Percentiles rank a stretch among this genome's conserved stretches.
These are phyloP conservation scores for Trametes coccinea DNA, from an alignment of 768 basidiomycete genomes.

Conservation along the genomic window DNA sequence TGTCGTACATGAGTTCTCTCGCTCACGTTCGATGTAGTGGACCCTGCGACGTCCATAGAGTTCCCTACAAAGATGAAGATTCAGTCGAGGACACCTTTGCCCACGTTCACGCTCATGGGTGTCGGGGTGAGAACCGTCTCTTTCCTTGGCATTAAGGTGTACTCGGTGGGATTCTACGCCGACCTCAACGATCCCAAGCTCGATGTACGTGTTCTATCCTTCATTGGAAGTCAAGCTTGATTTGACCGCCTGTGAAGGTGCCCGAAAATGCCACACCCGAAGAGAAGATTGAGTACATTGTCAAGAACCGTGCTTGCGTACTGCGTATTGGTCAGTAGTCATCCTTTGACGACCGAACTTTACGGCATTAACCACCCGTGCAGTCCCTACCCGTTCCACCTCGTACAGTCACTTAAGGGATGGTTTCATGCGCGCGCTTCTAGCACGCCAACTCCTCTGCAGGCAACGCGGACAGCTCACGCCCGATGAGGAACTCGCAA, in stretches of 20 bases:
- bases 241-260: slow-evolving; percentile 41
- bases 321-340: slow-evolving; percentile 64
- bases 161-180: slow-evolving; percentile 88
- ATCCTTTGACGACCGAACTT: neutral
- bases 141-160: slow-evolving; percentile 85
- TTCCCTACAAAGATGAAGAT: slow-evolving; percentile 70
- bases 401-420: slow-evolving; percentile 80
- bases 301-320: slow-evolving; percentile 67
- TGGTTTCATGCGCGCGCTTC: slow-evolving; percentile 76
- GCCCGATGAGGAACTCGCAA: slow-evolving; percentile 55
- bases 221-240: neutral
- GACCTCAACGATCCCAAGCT: slow-evolving; percentile 69
- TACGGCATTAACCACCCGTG: neutral
- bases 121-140: slow-evolving; percentile 88
- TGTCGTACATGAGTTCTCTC: neutral
- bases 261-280: slow-evolving; percentile 56
- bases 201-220: slow-evolving; percentile 41
- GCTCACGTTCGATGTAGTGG: slow-evolving; percentile 43
- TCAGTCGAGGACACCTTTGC: slow-evolving; percentile 61
- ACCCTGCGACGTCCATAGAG: slow-evolving; percentile 70
- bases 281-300: slow-evolving; percentile 69
- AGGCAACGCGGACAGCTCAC: slow-evolving; percentile 55
- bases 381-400: slow-evolving; percentile 81
- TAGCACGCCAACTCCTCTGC: slow-evolving; percentile 54
- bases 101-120: slow-evolving; percentile 72